A percentile compares a stretch with the other conserved stretches of the same genome.
Conservation (phyloP, 371 early-diverging fungal genomes). For the Circinella minor region DNA sequence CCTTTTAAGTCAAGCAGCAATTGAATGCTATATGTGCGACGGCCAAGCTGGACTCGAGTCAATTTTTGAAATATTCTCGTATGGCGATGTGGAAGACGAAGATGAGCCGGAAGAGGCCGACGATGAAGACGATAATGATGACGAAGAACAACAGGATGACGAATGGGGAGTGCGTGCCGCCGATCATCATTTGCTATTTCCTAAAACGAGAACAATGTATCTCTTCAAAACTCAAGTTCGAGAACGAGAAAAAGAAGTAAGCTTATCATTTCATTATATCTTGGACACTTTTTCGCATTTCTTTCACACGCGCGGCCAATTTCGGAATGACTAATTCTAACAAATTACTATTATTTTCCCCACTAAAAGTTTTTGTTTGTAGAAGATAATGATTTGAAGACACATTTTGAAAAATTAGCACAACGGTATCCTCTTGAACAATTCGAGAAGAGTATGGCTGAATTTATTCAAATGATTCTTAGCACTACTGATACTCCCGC, state of each 20-base stretch:
- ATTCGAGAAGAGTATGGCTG: conserved; percentile 54
- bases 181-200: conserved; percentile 54
- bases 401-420: conserved; percentile 56
- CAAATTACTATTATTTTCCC: neutral
- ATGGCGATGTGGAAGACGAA: conserved; percentile 62
- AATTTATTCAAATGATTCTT: conserved; percentile 51
- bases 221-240: conserved; percentile 51
- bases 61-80: conserved; percentile 63
- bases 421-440: conserved; percentile 51
- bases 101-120: conserved; percentile 41
- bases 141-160: conserved; percentile 30
- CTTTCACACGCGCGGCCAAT: conserved; percentile 4
- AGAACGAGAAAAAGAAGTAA: conserved; percentile 56
- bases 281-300: neutral
- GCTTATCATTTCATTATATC: neutral
- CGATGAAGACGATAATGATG: conserved; percentile 30
- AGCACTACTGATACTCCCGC: conserved; percentile 48
- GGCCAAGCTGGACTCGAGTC: conserved; percentile 55
- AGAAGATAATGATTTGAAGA: conserved; percentile 38
- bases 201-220: conserved; percentile 56
- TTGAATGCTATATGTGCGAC: conserved; percentile 66
- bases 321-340: conserved; percentile 2
- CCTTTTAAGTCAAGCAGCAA: conserved; percentile 64
- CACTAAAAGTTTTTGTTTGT: conserved; percentile 42
- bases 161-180: conserved; percentile 50